Conservation (phyloP, 129 eudicot genomes). For the Helichrysum umbraculigerum region DNA sequence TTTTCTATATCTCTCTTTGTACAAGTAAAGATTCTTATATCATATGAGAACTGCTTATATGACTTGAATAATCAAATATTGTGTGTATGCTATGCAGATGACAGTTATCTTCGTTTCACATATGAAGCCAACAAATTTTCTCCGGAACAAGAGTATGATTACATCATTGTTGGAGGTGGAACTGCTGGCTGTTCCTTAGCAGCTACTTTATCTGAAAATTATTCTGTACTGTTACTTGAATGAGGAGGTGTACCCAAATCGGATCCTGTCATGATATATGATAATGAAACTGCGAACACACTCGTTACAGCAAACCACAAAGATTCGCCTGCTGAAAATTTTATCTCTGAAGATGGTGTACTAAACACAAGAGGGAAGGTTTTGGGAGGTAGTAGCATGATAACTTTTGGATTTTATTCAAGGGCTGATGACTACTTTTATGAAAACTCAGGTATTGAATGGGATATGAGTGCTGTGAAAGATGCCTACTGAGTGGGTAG, state of each 20-base stretch:
- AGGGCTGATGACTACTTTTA: constrained; percentile 34
- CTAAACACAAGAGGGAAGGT: constrained; percentile 18
- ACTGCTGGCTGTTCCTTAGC: constrained; percentile 45
- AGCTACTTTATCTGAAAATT: constrained; percentile 42
- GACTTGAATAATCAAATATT: background rate
- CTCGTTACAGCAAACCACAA: background rate
- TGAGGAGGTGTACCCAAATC: constrained; percentile 33
- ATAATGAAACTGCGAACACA: background rate
- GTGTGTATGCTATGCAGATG: constrained; percentile 13
- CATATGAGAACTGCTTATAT: background rate
- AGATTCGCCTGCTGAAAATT: constrained; percentile 33
- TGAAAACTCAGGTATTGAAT: constrained; percentile 21
- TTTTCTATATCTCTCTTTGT: no score
- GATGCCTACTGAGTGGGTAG: constrained; percentile 43
- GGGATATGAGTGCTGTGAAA: constrained; percentile 13
- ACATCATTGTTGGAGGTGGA: constrained; percentile 50
- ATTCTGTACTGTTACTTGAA: constrained; percentile 38
- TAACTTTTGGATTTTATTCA: constrained; percentile 31
- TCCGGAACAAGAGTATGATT: constrained; percentile 31
- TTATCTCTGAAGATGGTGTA: constrained; percentile 40
- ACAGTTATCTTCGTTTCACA: constrained; percentile 19
- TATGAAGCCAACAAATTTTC: constrained; percentile 23
- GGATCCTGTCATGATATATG: constrained; percentile 23
- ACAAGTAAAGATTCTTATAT: background rate
- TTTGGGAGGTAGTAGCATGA: constrained; percentile 38